Percentiles rank a stretch among this genome's conserved stretches.
These are phyloP conservation scores for Trichoderma sp. DNA, from an alignment of 2,329 filamentous ascomycete genomes.

Conservation along the genomic window DNA sequence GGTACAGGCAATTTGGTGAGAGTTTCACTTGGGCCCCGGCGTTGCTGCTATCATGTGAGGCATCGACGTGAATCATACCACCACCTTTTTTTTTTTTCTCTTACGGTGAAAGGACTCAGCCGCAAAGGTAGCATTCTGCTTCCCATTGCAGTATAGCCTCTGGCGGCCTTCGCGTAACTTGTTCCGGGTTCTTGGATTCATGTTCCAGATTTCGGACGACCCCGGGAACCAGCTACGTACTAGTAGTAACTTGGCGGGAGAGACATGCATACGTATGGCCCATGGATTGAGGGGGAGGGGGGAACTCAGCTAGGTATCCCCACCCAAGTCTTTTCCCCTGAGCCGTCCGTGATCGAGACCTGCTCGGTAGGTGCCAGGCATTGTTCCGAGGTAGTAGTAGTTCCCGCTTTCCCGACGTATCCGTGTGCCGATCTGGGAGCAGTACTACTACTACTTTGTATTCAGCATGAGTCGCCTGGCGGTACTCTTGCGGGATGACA, in stretches of 20 bases:
- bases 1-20: background rate
- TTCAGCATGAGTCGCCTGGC: background rate
- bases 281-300: too few species aligned
- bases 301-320: background rate
- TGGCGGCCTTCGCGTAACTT: background rate
- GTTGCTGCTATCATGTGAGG: background rate
- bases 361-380: background rate
- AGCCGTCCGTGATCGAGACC: background rate
- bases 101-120: background rate
- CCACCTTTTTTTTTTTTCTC: background rate
- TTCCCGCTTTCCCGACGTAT: background rate
- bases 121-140: background rate
- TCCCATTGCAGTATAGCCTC: background rate
- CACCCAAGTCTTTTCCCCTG: background rate
- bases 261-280: background rate
- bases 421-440: background rate
- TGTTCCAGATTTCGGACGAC: background rate
- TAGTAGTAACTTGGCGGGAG: background rate
- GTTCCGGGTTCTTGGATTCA: conserved; percentile 4
- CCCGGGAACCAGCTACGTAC: background rate
- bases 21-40: background rate
- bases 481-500: background rate
- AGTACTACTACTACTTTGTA: background rate
- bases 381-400: background rate
- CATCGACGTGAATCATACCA: background rate